Percentiles rank a stretch among this genome's conserved stretches.
Conservation (phyloP, 2,329 filamentous ascomycete species). For the Aspergillus texensis region DNA sequence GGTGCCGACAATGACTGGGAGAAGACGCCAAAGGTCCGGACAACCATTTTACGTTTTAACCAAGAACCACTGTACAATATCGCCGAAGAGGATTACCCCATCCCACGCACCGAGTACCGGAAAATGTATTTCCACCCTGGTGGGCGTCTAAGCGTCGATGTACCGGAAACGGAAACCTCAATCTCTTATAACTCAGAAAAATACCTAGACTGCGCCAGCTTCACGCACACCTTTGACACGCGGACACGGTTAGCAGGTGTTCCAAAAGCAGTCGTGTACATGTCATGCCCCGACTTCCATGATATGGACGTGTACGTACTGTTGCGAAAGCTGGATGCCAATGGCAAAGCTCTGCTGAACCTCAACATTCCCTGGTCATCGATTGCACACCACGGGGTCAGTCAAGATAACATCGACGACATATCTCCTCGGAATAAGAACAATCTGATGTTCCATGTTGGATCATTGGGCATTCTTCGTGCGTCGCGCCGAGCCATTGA, state of each 20-base stretch:
- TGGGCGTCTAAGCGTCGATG: background rate
- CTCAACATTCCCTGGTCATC: background rate
- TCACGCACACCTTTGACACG: conserved; percentile 12
- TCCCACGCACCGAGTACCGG: background rate
- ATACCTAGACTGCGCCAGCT: conserved; percentile 8
- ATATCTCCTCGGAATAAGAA: background rate
- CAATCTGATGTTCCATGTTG: background rate
- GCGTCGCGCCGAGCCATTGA: background rate
- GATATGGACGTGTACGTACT: background rate
- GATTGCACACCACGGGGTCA: background rate
- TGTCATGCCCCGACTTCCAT: conserved; percentile 16
- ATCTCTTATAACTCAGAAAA: background rate
- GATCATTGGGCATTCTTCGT: background rate
- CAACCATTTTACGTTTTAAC: background rate
- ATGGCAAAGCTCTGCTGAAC: background rate
- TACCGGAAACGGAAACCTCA: background rate
- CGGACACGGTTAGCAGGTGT: conserved; percentile 15
- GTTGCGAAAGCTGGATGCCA: background rate
- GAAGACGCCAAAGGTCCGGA: background rate
- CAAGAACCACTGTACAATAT: background rate
- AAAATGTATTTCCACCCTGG: background rate
- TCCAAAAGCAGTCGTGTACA: conserved; percentile 16
- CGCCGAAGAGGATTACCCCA: background rate
- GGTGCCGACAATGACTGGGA: background rate
- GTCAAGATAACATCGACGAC: background rate